Evolutionary conservation across 2,329 filamentous ascomycete genomes (phyloP).

Genomic region (Fusarium bulbicola): DNA sequence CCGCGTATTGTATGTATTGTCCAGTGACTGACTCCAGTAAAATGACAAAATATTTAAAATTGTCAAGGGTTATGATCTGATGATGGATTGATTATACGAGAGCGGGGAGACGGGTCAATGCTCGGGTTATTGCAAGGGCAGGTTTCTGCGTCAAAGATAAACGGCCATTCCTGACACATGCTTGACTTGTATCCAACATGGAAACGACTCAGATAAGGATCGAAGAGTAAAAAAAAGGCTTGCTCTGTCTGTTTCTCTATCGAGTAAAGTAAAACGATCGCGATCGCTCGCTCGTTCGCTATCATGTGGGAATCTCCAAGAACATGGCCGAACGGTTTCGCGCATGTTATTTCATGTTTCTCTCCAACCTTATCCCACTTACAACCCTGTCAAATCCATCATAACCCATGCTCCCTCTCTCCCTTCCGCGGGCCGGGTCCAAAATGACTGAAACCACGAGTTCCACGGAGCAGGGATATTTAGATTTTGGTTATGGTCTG

Average conservation of each 20-base stretch:
- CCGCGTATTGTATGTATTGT: background rate
- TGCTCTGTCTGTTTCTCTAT: background rate
- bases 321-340: background rate
- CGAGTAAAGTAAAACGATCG: background rate
- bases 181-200: background rate
- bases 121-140: slow-evolving; percentile 16
- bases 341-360: background rate
- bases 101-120: slow-evolving; percentile 11
- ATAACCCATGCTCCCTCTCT: slow-evolving; percentile 23
- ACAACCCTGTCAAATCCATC: slow-evolving; percentile 4
- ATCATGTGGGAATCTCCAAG: background rate
- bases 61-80: slow-evolving; percentile 35
- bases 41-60: slow-evolving; percentile 18
- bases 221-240: background rate
- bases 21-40: background rate
- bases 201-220: background rate
- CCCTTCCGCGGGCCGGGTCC: slow-evolving; percentile 22
- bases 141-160: slow-evolving; percentile 15
- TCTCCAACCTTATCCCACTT: slow-evolving; percentile 6
- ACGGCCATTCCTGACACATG: slow-evolving; percentile 10
- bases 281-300: background rate
- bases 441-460: slow-evolving; percentile 30
- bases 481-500: background rate
- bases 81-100: slow-evolving; percentile 22
- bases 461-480: slow-evolving; percentile 7